Base-by-base conservation (phyloP, 768 basidiomycete species). In the Tricholoma hemisulphureum region DNA sequence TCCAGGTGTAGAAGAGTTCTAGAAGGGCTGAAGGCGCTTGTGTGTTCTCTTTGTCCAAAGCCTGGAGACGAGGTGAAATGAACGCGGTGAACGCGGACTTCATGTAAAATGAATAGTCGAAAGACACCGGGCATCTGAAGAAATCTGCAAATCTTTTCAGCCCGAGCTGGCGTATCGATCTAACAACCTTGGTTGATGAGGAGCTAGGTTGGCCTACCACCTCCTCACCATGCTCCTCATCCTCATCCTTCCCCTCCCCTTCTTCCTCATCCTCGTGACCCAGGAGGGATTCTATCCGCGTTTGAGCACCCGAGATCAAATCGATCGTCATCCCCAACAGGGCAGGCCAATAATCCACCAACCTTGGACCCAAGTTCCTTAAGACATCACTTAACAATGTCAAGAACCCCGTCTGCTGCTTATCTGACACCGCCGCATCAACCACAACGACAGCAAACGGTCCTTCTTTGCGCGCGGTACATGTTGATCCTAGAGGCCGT, bases 21-120 rank as follows among this genome's bases (percentile, higher is more conserved):
- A 99, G 75, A 16, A 96, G 77, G 0, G 91, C 86, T 0, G 95
- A 96, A 0, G 96, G 95, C 0, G 92, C 82, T 69, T 98, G 96
- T 0, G 89, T 92, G 65, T 95, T 98, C 71, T 98, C 97, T 41
- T 73, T 78, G 58, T 89, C 87, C 23, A 98, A 77, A 3, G 75
- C 71, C 0, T 83, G 74, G 21, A 99, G 78, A 6, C 97, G 89
- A 0, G 96, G 95, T 0, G 88, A 84, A 64, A 98, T 89, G 75
- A 92, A 83, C 0, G 82, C 74, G 1, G 76, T 58, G 74, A 93
- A 98, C 8, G 85, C 82, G 6, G 79, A 73, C 4, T 75, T 71
- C 66, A 98, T 76, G 70, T 86, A 95, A 0, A 85, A 81, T 0
- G 77, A 66, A 68, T 89, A 96, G 70, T 96, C 84, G 69, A 94